phyloP scores from a whole-genome alignment of 306 rosid genomes.

The Rosa persica region DNA sequence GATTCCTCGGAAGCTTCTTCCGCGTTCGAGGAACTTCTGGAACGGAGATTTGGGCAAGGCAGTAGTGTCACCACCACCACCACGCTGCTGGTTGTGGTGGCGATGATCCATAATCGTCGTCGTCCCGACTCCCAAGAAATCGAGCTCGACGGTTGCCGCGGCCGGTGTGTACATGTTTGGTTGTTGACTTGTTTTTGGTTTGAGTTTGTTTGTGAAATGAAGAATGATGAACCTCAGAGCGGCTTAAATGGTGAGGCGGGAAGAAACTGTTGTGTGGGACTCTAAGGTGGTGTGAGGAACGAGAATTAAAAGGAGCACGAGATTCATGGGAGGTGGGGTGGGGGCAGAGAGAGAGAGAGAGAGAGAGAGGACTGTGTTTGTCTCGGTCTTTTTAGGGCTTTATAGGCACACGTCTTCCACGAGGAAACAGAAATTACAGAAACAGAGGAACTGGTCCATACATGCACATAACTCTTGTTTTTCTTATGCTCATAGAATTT shows the following conservation, averaged over 20 bases:
- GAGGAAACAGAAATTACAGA: neutral
- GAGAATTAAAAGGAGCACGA: slow-evolving; percentile 22
- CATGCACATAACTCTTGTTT: neutral
- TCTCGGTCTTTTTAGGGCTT: neutral
- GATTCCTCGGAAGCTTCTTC: slow-evolving; percentile 40
- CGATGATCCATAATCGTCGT: neutral
- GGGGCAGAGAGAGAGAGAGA: neutral
- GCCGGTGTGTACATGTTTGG: slow-evolving; percentile 23
- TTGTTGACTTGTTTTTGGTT: neutral
- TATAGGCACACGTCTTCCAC: slow-evolving; percentile 35
- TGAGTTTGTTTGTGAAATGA: neutral
- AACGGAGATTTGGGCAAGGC: slow-evolving; percentile 34
- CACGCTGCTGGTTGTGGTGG: neutral
- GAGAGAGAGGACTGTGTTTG: neutral
- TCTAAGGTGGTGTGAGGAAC: neutral
- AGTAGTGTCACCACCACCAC: neutral
- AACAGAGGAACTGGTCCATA: slow-evolving; percentile 4
- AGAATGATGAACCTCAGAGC: neutral
- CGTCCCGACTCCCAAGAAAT: slow-evolving; percentile 31
- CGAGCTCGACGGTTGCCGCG: slow-evolving; percentile 35
- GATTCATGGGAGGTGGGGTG: slow-evolving; percentile 10
- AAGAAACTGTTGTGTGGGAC: neutral
- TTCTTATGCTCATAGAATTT: no score
- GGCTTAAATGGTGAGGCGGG: slow-evolving; percentile 7
- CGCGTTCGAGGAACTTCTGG: slow-evolving; percentile 46